Percentiles rank a stretch among this genome's conserved stretches.
Evolutionary conservation across 306 rosid genomes (phyloP).

Genomic region (Hylodesmum podocarpum): DNA sequence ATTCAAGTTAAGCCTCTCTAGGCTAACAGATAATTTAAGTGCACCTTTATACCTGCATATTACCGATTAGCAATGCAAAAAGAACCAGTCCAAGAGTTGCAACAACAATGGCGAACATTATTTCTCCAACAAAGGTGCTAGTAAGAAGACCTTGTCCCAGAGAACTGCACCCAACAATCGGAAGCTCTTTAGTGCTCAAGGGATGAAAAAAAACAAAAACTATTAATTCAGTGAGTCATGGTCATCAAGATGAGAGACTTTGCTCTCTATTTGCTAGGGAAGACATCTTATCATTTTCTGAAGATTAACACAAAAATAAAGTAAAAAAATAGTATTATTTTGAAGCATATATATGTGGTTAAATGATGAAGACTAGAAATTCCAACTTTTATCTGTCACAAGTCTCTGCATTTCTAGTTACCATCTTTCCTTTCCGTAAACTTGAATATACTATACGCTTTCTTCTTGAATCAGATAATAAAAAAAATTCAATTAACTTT

Average conservation of each 20-base stretch:
- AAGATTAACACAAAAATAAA: no score
- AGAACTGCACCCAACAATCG: constrained; percentile 60
- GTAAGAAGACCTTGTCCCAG: constrained; percentile 87
- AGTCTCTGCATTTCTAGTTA: neutral
- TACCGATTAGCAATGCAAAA: constrained; percentile 86
- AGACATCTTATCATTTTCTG: no score
- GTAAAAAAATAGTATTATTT: neutral
- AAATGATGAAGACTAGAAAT: neutral
- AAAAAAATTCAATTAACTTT: neutral
- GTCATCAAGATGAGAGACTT: neutral
- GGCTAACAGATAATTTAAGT: neutral
- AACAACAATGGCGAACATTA: constrained; percentile 71
- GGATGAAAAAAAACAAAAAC: neutral
- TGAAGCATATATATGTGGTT: neutral
- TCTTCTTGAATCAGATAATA: neutral
- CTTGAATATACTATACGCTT: neutral
- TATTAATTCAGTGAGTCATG: neutral
- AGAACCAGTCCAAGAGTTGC: constrained; percentile 88
- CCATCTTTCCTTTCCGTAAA: neutral
- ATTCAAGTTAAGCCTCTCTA: neutral
- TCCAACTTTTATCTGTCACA: neutral
- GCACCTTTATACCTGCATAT: constrained; percentile 87
- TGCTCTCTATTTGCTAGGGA: neutral
- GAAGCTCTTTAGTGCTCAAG: neutral
- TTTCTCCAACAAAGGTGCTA: constrained; percentile 87